Evolutionary conservation across 2,329 filamentous ascomycete genomes (phyloP).

Genomic region (Massarina eburnea): DNA sequence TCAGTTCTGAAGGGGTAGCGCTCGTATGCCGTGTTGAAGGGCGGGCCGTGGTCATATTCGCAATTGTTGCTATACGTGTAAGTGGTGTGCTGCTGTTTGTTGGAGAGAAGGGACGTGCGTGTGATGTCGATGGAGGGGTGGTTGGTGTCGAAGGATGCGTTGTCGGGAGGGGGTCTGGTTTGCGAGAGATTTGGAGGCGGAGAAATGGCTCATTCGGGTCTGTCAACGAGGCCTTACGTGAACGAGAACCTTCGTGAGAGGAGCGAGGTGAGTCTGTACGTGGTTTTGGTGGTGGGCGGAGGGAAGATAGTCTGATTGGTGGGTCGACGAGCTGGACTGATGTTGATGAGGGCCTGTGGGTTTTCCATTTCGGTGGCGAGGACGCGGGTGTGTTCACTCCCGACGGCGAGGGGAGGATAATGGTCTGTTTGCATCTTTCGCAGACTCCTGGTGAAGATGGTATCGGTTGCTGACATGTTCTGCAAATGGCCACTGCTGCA

Average conservation of each 20-base stretch:
- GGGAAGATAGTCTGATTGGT: conserved; percentile 35
- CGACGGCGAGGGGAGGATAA: conserved; percentile 18
- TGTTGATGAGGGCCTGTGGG: conserved; percentile 21
- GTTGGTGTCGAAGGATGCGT: conserved; percentile 20
- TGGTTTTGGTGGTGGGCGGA: conserved; percentile 17
- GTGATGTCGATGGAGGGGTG: not conserved
- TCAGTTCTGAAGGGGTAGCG: conserved; percentile 31
- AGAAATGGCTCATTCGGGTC: conserved; percentile 34
- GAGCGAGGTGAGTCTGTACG: conserved; percentile 1
- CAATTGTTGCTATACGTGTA: no score
- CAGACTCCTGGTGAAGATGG: conserved; percentile 31
- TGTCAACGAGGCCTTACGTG: conserved; percentile 32
- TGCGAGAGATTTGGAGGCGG: conserved; percentile 29
- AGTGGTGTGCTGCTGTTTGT: not conserved
- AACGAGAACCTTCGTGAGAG: conserved; percentile 11
- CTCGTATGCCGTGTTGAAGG: conserved; percentile 26
- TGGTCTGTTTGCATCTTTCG: conserved; percentile 33
- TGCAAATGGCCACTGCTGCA: conserved; percentile 32
- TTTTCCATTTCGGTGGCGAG: conserved; percentile 20
- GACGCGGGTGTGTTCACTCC: conserved; percentile 29
- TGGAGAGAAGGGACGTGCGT: not conserved
- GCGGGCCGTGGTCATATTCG: no score
- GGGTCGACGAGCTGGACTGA: conserved; percentile 21
- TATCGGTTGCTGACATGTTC: conserved; percentile 31
- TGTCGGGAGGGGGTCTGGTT: conserved; percentile 19